Conservation (phyloP, 148 eudicot species). For the Salicornia ramosissima region DNA sequence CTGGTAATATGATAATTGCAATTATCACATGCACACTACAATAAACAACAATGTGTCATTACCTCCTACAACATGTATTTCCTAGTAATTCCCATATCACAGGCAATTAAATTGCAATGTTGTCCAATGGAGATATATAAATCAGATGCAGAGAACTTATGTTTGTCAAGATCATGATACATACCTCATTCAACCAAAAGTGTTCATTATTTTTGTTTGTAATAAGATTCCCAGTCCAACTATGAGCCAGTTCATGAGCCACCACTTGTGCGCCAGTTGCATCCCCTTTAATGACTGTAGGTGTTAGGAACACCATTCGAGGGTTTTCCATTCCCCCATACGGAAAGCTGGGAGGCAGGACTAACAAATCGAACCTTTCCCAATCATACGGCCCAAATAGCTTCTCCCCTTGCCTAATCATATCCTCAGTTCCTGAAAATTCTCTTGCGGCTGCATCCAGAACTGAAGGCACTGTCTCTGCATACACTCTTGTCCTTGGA, state of each 20-base stretch:
- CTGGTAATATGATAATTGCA: not conserved
- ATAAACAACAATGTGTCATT: not conserved
- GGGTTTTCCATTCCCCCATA: constrained; percentile 99
- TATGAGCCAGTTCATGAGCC: constrained; percentile 98
- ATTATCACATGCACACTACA: not conserved
- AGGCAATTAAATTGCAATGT: not conserved
- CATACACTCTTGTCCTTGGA: constrained; percentile 83
- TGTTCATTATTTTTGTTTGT: constrained; percentile 95
- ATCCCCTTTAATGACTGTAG: constrained; percentile 93
- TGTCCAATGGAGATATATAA: not conserved
- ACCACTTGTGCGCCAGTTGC: constrained; percentile 94
- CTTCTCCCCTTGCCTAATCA: constrained; percentile 89
- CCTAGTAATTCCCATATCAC: not conserved
- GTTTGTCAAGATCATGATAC: not conserved
- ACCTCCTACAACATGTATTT: not conserved
- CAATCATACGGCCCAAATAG: constrained; percentile 89
- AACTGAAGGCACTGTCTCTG: constrained; percentile 58
- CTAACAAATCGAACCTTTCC: constrained; percentile 97
- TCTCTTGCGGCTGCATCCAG: constrained; percentile 80
- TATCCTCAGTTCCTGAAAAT: constrained; percentile 88
- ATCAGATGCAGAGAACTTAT: not conserved
- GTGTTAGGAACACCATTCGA: constrained; percentile 92
- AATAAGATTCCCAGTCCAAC: constrained; percentile 98
- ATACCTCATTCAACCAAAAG: constrained; percentile 98
- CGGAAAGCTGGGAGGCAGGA: constrained; percentile 94